Evolutionary conservation across 208 protist genomes (phyloP).

Genomic region (Acanthamoeba comandoni): DNA sequence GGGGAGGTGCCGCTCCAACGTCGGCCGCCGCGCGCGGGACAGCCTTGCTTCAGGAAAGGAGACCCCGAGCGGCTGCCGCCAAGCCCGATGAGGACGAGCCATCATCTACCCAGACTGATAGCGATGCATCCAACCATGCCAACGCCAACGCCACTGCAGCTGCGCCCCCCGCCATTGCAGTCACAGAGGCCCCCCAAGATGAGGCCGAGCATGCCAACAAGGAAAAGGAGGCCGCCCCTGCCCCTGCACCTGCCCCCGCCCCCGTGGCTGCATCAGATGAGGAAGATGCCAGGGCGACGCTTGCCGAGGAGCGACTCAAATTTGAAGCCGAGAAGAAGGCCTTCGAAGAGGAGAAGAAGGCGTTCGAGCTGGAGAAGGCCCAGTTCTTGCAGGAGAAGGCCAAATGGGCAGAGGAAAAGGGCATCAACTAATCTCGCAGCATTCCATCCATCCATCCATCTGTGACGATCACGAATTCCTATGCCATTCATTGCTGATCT

Average conservation of each 20-base stretch:
- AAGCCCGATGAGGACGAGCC: not conserved
- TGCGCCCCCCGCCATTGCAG: too few species aligned
- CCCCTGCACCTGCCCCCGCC: not conserved
- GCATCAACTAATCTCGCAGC: too few species aligned
- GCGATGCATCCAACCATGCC: constrained; percentile 2
- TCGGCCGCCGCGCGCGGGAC: not conserved
- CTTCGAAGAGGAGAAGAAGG: constrained; percentile 54
- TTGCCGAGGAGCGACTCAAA: constrained; percentile 5
- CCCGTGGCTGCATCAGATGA: not conserved
- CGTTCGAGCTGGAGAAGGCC: not conserved
- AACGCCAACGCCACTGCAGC: not conserved
- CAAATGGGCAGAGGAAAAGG: constrained; percentile 26
- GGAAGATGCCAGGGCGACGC: constrained; percentile 15
- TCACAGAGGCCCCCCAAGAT: too few species aligned
- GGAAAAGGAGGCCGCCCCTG: not conserved
- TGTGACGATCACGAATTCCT: too few species aligned
- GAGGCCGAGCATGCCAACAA: not conserved
- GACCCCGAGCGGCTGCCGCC: constrained; percentile 1
- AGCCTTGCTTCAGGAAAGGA: constrained; percentile 6
- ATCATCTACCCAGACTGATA: not conserved
- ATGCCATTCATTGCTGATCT: too few species aligned
- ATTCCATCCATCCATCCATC: too few species aligned
- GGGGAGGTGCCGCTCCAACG: too few species aligned
- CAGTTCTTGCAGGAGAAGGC: constrained; percentile 12
- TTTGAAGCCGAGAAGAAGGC: constrained; percentile 4